Conservation (phyloP, 805 yeast species). For the Teunomyces tritomae region DNA sequence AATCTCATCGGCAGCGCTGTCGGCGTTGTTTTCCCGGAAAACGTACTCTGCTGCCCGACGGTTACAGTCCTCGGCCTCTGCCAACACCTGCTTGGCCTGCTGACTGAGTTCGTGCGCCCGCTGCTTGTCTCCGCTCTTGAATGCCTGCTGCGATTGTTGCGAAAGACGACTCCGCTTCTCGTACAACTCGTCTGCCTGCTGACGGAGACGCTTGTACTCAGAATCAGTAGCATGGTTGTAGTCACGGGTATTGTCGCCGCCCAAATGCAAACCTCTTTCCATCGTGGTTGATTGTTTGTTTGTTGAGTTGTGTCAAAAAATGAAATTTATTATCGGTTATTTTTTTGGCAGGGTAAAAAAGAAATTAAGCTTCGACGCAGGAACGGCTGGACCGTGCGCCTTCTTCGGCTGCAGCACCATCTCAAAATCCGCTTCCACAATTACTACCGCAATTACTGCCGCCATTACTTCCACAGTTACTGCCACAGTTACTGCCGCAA, state of each 20-base stretch:
- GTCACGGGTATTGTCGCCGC: constrained; percentile 41
- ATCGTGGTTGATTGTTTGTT: constrained; percentile 1
- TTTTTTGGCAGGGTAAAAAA: neutral
- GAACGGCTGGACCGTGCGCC: neutral
- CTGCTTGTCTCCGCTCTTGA: constrained; percentile 66
- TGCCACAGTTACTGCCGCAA: neutral
- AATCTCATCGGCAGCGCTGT: constrained; percentile 80
- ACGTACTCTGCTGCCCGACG: constrained; percentile 86
- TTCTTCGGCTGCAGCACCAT: neutral
- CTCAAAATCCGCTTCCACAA: neutral
- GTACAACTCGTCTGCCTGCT: constrained; percentile 66
- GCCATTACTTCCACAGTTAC: neutral
- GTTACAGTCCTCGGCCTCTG: constrained; percentile 67
- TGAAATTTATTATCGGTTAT: neutral
- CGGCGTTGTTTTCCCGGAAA: constrained; percentile 83
- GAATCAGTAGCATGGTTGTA: constrained; percentile 72
- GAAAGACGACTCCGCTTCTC: constrained; percentile 54
- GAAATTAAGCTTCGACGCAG: neutral
- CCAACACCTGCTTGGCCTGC: constrained; percentile 57
- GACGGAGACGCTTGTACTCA: constrained; percentile 61
- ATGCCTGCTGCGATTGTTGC: constrained; percentile 74
- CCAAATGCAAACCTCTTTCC: constrained; percentile 27
- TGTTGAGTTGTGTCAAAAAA: neutral
- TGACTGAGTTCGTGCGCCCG: constrained; percentile 72
- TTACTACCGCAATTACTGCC: neutral